Conservation (phyloP, 768 basidiomycete genomes). For the Rhodotorula sphaerocarpa region DNA sequence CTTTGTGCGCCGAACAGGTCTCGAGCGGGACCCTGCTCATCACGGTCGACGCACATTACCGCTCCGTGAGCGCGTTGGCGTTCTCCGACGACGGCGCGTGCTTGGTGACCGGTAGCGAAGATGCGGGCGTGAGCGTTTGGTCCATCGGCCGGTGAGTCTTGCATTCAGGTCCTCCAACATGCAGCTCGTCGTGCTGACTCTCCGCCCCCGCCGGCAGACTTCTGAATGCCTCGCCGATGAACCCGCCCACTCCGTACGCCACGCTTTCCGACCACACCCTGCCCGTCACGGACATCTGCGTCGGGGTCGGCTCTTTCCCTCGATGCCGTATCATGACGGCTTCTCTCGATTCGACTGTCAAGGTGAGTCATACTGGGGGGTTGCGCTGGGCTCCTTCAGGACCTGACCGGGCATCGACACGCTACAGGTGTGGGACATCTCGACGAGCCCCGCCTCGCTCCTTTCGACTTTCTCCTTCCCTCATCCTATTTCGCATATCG, state of each 20-base stretch:
- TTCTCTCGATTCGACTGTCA: conserved; percentile 81
- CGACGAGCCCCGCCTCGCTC: conserved; percentile 55
- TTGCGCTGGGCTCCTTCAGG: too few relatives aligned
- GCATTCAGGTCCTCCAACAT: too few relatives aligned
- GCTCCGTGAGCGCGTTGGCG: conserved; percentile 67
- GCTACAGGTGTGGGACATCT: conserved; percentile 66
- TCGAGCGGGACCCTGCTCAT: conserved; percentile 59
- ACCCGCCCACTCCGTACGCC: conserved; percentile 56
- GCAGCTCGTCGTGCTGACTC: too few relatives aligned
- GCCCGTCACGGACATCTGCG: conserved; percentile 69
- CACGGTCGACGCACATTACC: conserved; percentile 96
- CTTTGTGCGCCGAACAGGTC: conserved; percentile 1
- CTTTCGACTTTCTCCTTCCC: conserved; percentile 84
- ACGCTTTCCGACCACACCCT: conserved; percentile 85
- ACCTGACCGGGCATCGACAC: too few relatives aligned
- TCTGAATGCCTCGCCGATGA: conserved; percentile 21
- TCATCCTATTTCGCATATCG: conserved; percentile 59
- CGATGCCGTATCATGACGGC: conserved; percentile 68
- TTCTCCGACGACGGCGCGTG: conserved; percentile 76
- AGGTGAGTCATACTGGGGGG: conserved; percentile 50
- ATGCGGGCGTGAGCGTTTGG: conserved; percentile 84
- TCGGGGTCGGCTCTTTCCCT: conserved; percentile 73
- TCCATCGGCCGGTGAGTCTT: conserved; percentile 64
- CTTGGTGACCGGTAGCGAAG: conserved; percentile 78
- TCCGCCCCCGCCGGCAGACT: background rate